These are phyloP conservation scores for Clarireedia homoeocarpa DNA, from an alignment of 2,329 filamentous ascomycete species.

Conservation along the genomic window DNA sequence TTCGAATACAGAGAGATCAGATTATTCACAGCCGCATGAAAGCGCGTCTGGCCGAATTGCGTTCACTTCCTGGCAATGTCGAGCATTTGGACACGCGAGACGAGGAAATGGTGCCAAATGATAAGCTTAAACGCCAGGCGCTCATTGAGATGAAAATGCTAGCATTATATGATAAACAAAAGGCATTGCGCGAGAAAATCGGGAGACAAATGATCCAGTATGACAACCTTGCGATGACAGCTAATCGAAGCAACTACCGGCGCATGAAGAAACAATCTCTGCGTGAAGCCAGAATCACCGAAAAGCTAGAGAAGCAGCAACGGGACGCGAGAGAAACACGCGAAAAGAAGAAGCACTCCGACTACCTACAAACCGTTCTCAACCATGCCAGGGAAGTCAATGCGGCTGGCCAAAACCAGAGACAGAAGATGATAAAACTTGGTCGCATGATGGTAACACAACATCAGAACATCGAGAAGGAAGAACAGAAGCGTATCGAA, in stretches of 20 bases:
- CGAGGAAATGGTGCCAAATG: slow-evolving; percentile 65
- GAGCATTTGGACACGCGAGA: slow-evolving; percentile 75
- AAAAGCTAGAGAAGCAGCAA: slow-evolving; percentile 98
- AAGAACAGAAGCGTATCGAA: slow-evolving; percentile 98
- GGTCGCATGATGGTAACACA: slow-evolving; percentile 83
- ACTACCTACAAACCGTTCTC: slow-evolving; percentile 82
- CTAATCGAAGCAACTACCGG: slow-evolving; percentile 83
- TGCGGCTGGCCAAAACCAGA: slow-evolving; percentile 57
- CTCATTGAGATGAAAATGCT: slow-evolving; percentile 95
- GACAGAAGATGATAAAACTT: slow-evolving; percentile 73
- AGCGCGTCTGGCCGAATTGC: slow-evolving; percentile 76
- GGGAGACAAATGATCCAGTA: slow-evolving; percentile 90
- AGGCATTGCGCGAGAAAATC: slow-evolving; percentile 75
- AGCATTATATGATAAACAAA: slow-evolving; percentile 80
- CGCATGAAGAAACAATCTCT: slow-evolving; percentile 96
- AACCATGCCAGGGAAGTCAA: slow-evolving; percentile 74
- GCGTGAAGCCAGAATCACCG: slow-evolving; percentile 90
- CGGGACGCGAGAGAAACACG: slow-evolving; percentile 91
- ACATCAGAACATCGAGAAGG: slow-evolving; percentile 95
- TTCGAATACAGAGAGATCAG: slow-evolving; percentile 80
- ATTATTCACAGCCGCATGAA: slow-evolving; percentile 86
- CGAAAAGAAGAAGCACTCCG: slow-evolving; percentile 94
- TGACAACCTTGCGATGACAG: slow-evolving; percentile 94
- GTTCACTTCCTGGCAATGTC: slow-evolving; percentile 75
- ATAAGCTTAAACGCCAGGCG: slow-evolving; percentile 77